Evolutionary conservation across 2,329 filamentous ascomycete genomes (phyloP), one percentile per base, ranked within the genome.

Genomic region (Chaetothyriales sp.): DNA sequence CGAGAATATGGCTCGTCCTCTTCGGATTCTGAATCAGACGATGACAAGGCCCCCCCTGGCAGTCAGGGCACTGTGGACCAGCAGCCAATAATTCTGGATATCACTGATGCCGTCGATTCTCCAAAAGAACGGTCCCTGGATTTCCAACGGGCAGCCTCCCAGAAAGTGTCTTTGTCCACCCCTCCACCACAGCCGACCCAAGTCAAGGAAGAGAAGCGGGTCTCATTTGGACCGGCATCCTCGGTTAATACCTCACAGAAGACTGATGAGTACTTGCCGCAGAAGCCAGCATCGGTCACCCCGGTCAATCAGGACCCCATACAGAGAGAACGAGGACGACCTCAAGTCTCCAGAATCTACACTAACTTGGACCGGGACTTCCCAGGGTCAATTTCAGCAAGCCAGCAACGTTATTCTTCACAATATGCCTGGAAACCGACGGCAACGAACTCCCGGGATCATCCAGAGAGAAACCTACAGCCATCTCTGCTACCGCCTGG

Each of bases 61-160:
- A 61, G 56, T 50, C 55, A 66, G 55, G 70, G 71, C 44, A 62
- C 65, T 43, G 59, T 72, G 53, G 68, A 72, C 55, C 71, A 73
- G 54, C 64, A 64, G 50, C 70, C 70, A 5, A 61, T 73, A 44
- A 64, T 73, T 45, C 51, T 70, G 49, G 59, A 65, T 47, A 20
- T 36, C 8, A 32, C 18, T 18, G 20, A 22, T n/a, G 5, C 5
- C 10, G 10, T 15, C 32, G 36, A 47, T 9, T 39, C 3, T 9
- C 47, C 32, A 18, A 43, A 42, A 43, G 20, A 46, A 52, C 32
- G 18, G 18, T 10, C 5, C 3, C 43, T 20, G 46, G 43, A 28
- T n/a, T 39, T 45, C n/a, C 43, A 45, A 10, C 26, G 47, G 48
- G 20, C 42, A 48, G 32, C 44, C 39, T 22, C 48, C 43, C 18